phyloP scores from a whole-genome alignment of 2,329 filamentous ascomycete species.

The Aaosphaeria pasadenensis region DNA sequence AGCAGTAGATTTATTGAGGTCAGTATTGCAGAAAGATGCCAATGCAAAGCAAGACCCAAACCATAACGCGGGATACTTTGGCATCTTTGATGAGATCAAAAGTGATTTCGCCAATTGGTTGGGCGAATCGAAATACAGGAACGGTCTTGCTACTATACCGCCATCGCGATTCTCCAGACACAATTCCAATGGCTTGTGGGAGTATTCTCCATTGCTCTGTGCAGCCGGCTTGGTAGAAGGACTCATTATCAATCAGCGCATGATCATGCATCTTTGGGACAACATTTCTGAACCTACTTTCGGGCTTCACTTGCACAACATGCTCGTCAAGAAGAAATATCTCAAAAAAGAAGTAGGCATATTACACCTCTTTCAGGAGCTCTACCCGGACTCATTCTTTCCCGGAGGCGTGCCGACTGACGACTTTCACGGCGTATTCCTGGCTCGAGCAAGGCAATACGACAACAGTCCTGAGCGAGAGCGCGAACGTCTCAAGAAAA shows the following conservation, averaged over 20 bases:
- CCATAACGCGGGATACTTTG: constrained; percentile 6
- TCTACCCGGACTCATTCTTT: constrained; percentile 10
- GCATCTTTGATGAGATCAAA: constrained; percentile 20
- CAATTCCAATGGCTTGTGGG: constrained; percentile 47
- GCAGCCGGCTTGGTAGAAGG: constrained; percentile 46
- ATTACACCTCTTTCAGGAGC: constrained; percentile 23
- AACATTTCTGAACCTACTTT: constrained; percentile 38
- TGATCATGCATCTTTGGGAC: constrained; percentile 41
- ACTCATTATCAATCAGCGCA: constrained; percentile 40
- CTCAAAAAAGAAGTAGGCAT: constrained; percentile 35
- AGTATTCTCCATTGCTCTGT: constrained; percentile 50
- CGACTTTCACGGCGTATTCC: constrained; percentile 4
- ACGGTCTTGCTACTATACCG: constrained; percentile 35
- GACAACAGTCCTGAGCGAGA: constrained; percentile 2
- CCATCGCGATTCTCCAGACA: constrained; percentile 43
- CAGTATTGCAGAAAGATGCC: constrained; percentile 28
- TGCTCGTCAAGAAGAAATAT: constrained; percentile 44
- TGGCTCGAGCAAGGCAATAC: constrained; percentile 1
- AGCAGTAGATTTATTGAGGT: constrained; percentile 26
- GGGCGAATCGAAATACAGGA: constrained; percentile 37
- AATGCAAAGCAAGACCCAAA: constrained; percentile 15
- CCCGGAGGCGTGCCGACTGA: constrained; percentile 7
- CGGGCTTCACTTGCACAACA: constrained; percentile 48
- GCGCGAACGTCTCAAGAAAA: constrained; percentile 5
- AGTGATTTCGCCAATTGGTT: constrained; percentile 38